Evolutionary conservation across 164 flowering plant species (phyloP), one percentile per base, ranked within the genome.

Genomic region (Saururus chinensis): DNA sequence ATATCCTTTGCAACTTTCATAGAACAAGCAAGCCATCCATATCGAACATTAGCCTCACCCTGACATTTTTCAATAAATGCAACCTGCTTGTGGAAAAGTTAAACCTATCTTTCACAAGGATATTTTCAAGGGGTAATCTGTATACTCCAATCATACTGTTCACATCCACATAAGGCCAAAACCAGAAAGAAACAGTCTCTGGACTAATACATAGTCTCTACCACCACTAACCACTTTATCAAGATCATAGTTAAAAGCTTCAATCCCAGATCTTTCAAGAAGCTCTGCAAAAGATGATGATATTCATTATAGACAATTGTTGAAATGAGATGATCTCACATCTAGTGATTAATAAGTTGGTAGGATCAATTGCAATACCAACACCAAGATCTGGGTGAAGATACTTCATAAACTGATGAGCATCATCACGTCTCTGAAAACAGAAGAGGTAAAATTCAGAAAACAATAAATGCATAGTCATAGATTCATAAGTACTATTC

Each of bases 311-410:
- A 45, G 17, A 17, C 2, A 13, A 12, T 45, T 12, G 11, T 17
- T 45, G 7, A 45, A 17, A 45, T 2, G 49, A 45, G 49, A 45
- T 12, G 17, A 45, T 12, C 41, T 16, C 23, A 58, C 21, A 58
- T 10, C 37, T 17, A 56, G 25, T 40, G 25, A 22, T 23, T 48
- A 63, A 58, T n/a, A 55, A 5, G 1, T 59, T 48, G 20, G 40
- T 55, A 22, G 59, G 60, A n/a, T 57, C 51, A 57, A 53, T 61
- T 42, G 59, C 57, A 66, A 69, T 88, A 95, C 99, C 99, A 78
- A 95, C 74, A 35, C 99, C 99, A 64, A 95, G 98, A 71, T 89
- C 91, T 64, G 90, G 96, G 74, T 95, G 98, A 61, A 95, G 92
- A 79, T 75, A 95, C 75, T 82, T 95, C 99, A 95, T 91, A 62